Evolutionary conservation across 768 basidiomycete species (phyloP).

Genomic region (Kwoniella shandongensis): DNA sequence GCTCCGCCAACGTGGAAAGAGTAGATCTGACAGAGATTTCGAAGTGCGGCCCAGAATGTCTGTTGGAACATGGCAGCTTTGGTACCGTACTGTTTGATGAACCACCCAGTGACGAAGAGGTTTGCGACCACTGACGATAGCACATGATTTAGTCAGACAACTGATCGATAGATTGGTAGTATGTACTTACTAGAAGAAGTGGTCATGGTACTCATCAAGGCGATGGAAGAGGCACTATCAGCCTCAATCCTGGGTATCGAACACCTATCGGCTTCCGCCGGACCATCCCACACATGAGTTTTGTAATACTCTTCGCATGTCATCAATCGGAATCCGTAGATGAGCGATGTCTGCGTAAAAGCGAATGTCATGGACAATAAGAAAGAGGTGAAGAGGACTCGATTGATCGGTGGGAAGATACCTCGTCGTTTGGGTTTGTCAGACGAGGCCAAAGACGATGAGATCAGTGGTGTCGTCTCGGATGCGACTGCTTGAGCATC

Average conservation of each 20-base stretch:
- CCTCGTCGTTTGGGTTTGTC: background rate
- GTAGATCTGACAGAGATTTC: slow-evolving; percentile 45
- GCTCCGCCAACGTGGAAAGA: slow-evolving; percentile 37
- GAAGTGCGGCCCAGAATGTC: slow-evolving; percentile 40
- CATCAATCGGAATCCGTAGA: slow-evolving; percentile 46
- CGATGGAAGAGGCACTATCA: slow-evolving; percentile 29
- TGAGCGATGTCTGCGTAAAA: slow-evolving; percentile 44
- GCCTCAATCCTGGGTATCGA: slow-evolving; percentile 35
- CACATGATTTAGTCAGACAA: background rate
- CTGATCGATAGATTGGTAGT: too few species aligned
- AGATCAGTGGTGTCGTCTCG: slow-evolving; percentile 5
- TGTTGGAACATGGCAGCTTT: slow-evolving; percentile 47
- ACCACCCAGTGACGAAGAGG: slow-evolving; percentile 46
- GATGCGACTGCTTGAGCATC: background rate
- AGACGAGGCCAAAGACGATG: too few species aligned
- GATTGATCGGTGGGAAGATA: slow-evolving; percentile 23
- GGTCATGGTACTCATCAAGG: slow-evolving; percentile 41
- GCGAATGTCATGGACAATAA: slow-evolving; percentile 40
- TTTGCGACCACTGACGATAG: slow-evolving; percentile 39
- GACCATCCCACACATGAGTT: slow-evolving; percentile 18
- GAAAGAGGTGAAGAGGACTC: slow-evolving; percentile 37
- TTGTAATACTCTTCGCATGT: slow-evolving; percentile 49
- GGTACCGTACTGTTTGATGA: slow-evolving; percentile 39
- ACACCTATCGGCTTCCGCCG: slow-evolving; percentile 36
- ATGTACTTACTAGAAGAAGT: slow-evolving; percentile 29